Evolutionary conservation across 352 stramenopile genomes (phyloP).

Genomic region (Phytopythium delawarense): DNA sequence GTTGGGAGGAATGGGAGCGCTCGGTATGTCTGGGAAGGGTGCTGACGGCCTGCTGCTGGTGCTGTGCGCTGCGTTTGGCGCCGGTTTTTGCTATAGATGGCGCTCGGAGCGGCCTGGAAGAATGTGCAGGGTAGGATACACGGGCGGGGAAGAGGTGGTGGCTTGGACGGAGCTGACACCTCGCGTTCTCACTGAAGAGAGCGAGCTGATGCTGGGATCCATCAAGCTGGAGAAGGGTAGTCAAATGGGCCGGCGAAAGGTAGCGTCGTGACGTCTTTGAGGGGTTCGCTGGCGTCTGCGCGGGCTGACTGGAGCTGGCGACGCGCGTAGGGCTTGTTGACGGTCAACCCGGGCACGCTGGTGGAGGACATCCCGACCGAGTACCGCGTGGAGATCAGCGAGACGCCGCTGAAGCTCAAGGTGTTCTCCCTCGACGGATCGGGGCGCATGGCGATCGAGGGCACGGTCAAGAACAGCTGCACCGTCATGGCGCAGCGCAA

Average conservation of each 20-base stretch:
- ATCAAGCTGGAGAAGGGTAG: slow-evolving; percentile 83
- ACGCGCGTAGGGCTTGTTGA: slow-evolving; percentile 51
- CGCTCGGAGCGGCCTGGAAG: slow-evolving; percentile 74
- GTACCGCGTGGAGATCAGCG: slow-evolving; percentile 76
- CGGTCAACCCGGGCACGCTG: slow-evolving; percentile 70
- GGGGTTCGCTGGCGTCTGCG: neutral
- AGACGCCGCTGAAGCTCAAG: slow-evolving; percentile 76
- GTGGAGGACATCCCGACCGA: slow-evolving; percentile 77
- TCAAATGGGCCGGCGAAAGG: slow-evolving; percentile 67
- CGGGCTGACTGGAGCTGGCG: slow-evolving; percentile 1
- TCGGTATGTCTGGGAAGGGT: neutral
- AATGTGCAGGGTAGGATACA: slow-evolving; percentile 58
- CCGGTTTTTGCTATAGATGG: slow-evolving; percentile 30
- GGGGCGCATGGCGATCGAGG: slow-evolving; percentile 84
- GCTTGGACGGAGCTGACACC: neutral
- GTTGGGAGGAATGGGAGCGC: neutral
- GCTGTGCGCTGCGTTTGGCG: neutral
- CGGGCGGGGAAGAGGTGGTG: neutral
- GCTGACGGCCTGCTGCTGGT: neutral
- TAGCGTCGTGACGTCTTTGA: slow-evolving; percentile 7
- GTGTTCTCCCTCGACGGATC: slow-evolving; percentile 85
- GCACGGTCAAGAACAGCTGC: slow-evolving; percentile 83
- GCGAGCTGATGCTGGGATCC: slow-evolving; percentile 76
- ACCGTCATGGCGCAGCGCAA: slow-evolving; percentile 82
- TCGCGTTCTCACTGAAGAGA: slow-evolving; percentile 38